Base-by-base conservation (phyloP, 139 green algal species). In the Zygnema circumcarinatum region DNA sequence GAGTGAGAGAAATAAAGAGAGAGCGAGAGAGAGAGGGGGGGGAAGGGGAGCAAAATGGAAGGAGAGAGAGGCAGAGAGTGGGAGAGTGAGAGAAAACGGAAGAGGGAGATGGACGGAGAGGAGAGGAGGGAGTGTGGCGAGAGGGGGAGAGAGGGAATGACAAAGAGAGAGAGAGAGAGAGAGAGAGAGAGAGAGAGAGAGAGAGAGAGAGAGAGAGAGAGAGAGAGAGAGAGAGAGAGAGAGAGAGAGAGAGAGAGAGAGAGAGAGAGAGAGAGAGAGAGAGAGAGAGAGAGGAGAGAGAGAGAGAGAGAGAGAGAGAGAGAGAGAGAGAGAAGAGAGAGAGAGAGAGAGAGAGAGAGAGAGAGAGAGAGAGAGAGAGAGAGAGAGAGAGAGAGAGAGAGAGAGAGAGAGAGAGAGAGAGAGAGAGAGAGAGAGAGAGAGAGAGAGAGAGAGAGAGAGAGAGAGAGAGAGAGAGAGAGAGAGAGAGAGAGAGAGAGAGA, bases 401-500 rank as follows among this genome's bases (percentile, higher is more conserved):
- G 69, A 11, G 11, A 78, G 38, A 78, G 16, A 11, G 11, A 11
- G 16, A 78, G 38, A 25, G 11, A 47, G 69, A 78, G 16, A 16
- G 11, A 11, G 11, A 11, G 16, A 11, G 16, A 11, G 38, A 47
- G 7, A 78, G 11, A 11, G 16, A 47, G 69, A 78, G 69, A 47
- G 38, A 78, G 11, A 11, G 7, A 11, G 16, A 11, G 69, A 16
- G 16, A 47, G 38, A 78, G 16, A 11, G 11, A 11, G 11, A 78
- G 69, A 78, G 38, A 47, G 38, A 78, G 16, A 11, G 11, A 11
- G 11, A 11, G 69, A 11, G 16, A 47, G 38, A 78, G 16, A 11
- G 11, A 11, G 11, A 78, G 69, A 78, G 38, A 47, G 69, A 78
- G 69, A 78, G 38, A 47, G 69, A 78, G 38, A 47, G 38, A 78